Conservation (phyloP, 805 yeast genomes). For the Wickerhamiella shivajii region DNA sequence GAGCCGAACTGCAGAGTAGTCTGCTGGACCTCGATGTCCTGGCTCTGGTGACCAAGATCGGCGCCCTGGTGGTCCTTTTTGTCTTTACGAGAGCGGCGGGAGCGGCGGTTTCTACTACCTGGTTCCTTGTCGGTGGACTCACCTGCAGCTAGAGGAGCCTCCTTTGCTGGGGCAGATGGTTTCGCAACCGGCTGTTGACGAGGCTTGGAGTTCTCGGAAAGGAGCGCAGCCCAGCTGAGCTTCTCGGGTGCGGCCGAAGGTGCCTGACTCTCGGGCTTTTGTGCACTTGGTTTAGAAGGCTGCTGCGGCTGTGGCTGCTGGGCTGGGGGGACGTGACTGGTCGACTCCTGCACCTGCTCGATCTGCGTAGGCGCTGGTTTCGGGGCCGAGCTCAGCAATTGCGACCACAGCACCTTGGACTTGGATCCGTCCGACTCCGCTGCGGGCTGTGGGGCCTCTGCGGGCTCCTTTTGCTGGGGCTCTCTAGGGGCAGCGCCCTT, state of each 20-base stretch:
- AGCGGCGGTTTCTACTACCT: neutral
- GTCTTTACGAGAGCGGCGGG: slow-evolving; percentile 11
- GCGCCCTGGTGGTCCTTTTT: slow-evolving; percentile 8
- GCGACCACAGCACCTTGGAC: too few species aligned
- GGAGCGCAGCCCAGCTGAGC: slow-evolving; percentile 12
- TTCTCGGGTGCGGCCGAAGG: slow-evolving; percentile 9
- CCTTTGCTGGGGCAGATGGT: slow-evolving; percentile 6
- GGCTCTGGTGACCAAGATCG: slow-evolving; percentile 5
- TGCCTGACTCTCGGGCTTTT: slow-evolving; percentile 6
- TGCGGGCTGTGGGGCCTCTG: slow-evolving; percentile 16
- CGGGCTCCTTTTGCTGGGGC: slow-evolving; percentile 4
- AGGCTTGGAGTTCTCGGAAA: slow-evolving; percentile 12
- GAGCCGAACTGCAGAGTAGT: slow-evolving; percentile 11
- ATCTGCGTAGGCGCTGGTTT: too few species aligned
- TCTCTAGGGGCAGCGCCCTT: neutral
- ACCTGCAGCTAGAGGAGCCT: neutral
- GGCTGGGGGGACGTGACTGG: slow-evolving; percentile 9
- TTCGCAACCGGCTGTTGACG: slow-evolving; percentile 14
- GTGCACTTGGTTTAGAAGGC: neutral
- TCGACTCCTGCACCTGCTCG: slow-evolving; percentile 2
- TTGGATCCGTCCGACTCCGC: too few species aligned
- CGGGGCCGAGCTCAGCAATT: too few species aligned
- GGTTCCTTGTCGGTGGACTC: neutral
- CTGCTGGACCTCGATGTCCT: slow-evolving; percentile 18
- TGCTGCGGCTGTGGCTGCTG: too few species aligned